These are phyloP conservation scores for Stagonosporopsis cucurbitacearum DNA, from an alignment of 2,329 filamentous ascomycete species.

Conservation along the genomic window DNA sequence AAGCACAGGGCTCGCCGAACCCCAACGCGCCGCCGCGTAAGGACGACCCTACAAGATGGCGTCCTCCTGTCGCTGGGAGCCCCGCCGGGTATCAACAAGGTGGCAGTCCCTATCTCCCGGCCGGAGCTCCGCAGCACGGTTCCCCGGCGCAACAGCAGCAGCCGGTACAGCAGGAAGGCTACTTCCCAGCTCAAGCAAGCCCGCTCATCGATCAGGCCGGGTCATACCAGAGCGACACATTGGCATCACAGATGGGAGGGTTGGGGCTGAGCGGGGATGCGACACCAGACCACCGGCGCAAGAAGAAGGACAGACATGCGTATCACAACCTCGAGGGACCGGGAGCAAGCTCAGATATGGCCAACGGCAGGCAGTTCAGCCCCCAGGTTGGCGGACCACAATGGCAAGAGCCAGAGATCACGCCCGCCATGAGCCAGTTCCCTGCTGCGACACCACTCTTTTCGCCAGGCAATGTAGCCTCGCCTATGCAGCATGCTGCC, in stretches of 20 bases:
- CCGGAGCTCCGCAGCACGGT: constrained; percentile 40
- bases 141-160: constrained; percentile 39
- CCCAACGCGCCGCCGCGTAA: constrained; percentile 34
- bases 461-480: constrained; percentile 47
- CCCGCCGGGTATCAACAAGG: constrained; percentile 54
- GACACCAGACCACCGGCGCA: constrained; percentile 59
- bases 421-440: constrained; percentile 64
- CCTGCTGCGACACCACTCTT: constrained; percentile 65
- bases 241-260: constrained; percentile 38
- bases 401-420: constrained; percentile 52
- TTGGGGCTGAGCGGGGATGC: constrained; percentile 47
- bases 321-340: constrained; percentile 84
- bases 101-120: constrained; percentile 39
- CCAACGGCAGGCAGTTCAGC: constrained; percentile 70
- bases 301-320: constrained; percentile 95
- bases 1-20: constrained; percentile 39
- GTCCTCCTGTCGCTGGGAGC: constrained; percentile 53
- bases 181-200: constrained; percentile 50
- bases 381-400: constrained; percentile 44
- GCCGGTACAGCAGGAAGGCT: constrained; percentile 45
- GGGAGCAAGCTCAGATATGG: constrained; percentile 68
- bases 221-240: constrained; percentile 31
- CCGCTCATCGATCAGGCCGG: constrained; percentile 23
- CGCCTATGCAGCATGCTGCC: constrained; percentile 48
- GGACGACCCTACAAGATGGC: constrained; percentile 44